Percentiles rank a stretch among this genome's conserved stretches.
phyloP scores from a whole-genome alignment of 768 basidiomycete genomes.

The Phaffia australis region DNA sequence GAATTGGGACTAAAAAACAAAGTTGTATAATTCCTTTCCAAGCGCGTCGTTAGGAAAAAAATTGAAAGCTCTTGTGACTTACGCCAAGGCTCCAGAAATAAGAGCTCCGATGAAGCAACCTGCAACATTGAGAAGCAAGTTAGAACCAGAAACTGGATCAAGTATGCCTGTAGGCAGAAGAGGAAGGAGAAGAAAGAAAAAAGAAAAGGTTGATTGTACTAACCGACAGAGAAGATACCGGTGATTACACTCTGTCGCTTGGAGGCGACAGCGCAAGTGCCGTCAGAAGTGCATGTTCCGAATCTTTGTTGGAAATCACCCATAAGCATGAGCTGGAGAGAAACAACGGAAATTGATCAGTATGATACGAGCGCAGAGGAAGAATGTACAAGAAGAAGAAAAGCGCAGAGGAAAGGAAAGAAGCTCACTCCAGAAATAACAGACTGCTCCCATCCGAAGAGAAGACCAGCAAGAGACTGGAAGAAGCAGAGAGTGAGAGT shows the following conservation, averaged over 20 bases:
- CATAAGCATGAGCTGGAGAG: slow-evolving; percentile 20
- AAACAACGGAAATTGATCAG: background rate
- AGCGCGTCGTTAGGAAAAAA: background rate
- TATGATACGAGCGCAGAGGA: background rate
- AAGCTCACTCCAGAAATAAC: slow-evolving; percentile 6
- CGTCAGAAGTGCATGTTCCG: slow-evolving; percentile 16
- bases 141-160: background rate
- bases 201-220: background rate
- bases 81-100: slow-evolving; percentile 16
- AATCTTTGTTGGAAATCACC: slow-evolving; percentile 21
- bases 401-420: too few relatives aligned
- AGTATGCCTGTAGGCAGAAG: background rate
- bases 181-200: background rate
- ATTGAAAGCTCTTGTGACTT: background rate
- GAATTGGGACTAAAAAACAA: background rate
- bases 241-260: slow-evolving; percentile 23
- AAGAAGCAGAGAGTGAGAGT: slow-evolving; percentile 26
- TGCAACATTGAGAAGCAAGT: background rate
- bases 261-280: slow-evolving; percentile 13
- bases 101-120: slow-evolving; percentile 22
- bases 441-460: slow-evolving; percentile 27
- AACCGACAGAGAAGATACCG: slow-evolving; percentile 26
- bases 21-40: background rate
- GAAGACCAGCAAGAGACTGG: slow-evolving; percentile 26
- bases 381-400: background rate